A percentile compares a stretch with the other conserved stretches of the same genome.
phyloP scores from a whole-genome alignment of 2,329 filamentous ascomycete species.

The Leptographium procerum region DNA sequence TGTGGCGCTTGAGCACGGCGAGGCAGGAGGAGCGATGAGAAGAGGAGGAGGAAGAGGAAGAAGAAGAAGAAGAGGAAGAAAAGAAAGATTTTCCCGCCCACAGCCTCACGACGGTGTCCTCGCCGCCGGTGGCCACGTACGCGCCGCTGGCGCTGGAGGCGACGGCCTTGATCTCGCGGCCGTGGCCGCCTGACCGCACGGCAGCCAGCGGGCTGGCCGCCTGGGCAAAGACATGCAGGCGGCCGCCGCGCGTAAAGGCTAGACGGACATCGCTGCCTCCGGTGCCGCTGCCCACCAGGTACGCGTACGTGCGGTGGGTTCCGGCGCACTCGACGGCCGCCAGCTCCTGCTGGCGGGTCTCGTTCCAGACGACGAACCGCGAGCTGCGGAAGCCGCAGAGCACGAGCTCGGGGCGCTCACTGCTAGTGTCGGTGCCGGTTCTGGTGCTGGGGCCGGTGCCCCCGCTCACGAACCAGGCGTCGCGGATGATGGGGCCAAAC shows the following conservation, averaged over 20 bases:
- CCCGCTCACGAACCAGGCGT: slow-evolving; percentile 44
- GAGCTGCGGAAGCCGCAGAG: slow-evolving; percentile 74
- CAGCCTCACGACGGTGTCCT: slow-evolving; percentile 63
- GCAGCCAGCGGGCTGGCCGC: slow-evolving; percentile 22
- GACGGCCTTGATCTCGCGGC: slow-evolving; percentile 63
- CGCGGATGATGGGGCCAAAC: slow-evolving; percentile 67
- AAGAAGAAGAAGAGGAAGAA: no score
- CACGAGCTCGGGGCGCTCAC: slow-evolving; percentile 38
- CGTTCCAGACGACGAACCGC: slow-evolving; percentile 73
- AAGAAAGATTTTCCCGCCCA: slow-evolving; percentile 30
- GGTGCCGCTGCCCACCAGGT: slow-evolving; percentile 13
- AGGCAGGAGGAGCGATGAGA: slow-evolving; percentile 32
- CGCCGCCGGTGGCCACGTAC: slow-evolving; percentile 56
- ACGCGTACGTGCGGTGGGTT: slow-evolving; percentile 67
- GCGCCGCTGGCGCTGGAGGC: slow-evolving; percentile 21
- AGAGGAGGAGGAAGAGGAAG: no score
- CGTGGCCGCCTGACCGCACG: slow-evolving; percentile 62
- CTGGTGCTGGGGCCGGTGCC: slow-evolving; percentile 21
- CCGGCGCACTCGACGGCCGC: slow-evolving; percentile 72
- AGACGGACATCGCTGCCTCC: slow-evolving; percentile 36
- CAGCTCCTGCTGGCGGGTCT: slow-evolving; percentile 56
- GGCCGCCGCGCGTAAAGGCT: slow-evolving; percentile 63
- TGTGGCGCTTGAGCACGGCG: slow-evolving; percentile 63
- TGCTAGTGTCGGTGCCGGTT: slow-evolving; percentile 8
- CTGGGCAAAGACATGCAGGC: slow-evolving; percentile 36